These are phyloP conservation scores for Diutina neorugosa DNA, from an alignment of 1,139 yeast species.

Conservation along the genomic window DNA sequence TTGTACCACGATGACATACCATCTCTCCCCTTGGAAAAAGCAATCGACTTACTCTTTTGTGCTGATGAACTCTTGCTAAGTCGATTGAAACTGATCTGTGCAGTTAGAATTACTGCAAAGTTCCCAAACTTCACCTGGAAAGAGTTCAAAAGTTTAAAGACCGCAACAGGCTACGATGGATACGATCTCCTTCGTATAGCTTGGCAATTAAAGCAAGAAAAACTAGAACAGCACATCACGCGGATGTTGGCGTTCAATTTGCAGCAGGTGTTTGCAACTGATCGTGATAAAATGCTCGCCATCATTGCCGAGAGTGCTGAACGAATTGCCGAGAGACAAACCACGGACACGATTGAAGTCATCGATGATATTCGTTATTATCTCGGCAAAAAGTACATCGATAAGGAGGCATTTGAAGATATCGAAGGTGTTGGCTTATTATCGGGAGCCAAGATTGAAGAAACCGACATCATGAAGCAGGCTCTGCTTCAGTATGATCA, in stretches of 20 bases:
- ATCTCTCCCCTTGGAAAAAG: slow-evolving; percentile 33
- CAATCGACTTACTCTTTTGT: slow-evolving; percentile 43
- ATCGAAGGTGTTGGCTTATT: slow-evolving; percentile 8
- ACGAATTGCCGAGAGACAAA: slow-evolving; percentile 50
- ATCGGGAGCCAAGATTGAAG: slow-evolving; percentile 9
- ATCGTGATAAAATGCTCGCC: slow-evolving; percentile 8
- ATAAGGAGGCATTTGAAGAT: slow-evolving; percentile 23
- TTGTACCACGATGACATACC: slow-evolving; percentile 48
- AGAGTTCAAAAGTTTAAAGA: slow-evolving; percentile 13
- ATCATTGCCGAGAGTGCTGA: slow-evolving; percentile 36
- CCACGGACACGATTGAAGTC: slow-evolving; percentile 68
- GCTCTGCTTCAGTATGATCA: slow-evolving; percentile 15
- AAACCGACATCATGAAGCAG: slow-evolving; percentile 21
- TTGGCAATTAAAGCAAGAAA: slow-evolving; percentile 56
- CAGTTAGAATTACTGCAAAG: slow-evolving; percentile 41
- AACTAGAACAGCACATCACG: slow-evolving; percentile 55
- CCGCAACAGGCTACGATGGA: slow-evolving; percentile 22
- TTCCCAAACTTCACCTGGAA: slow-evolving; percentile 13
- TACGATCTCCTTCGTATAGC: slow-evolving; percentile 51
- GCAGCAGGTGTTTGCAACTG: slow-evolving; percentile 16
- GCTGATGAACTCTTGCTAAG: slow-evolving; percentile 57
- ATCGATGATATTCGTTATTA: slow-evolving; percentile 68
- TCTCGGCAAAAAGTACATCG: slow-evolving; percentile 34
- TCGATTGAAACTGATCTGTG: slow-evolving; percentile 52
- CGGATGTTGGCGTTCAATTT: slow-evolving; percentile 43